Conservation (phyloP, 495 filamentous ascomycete species). For the Apodospora peruviana region DNA sequence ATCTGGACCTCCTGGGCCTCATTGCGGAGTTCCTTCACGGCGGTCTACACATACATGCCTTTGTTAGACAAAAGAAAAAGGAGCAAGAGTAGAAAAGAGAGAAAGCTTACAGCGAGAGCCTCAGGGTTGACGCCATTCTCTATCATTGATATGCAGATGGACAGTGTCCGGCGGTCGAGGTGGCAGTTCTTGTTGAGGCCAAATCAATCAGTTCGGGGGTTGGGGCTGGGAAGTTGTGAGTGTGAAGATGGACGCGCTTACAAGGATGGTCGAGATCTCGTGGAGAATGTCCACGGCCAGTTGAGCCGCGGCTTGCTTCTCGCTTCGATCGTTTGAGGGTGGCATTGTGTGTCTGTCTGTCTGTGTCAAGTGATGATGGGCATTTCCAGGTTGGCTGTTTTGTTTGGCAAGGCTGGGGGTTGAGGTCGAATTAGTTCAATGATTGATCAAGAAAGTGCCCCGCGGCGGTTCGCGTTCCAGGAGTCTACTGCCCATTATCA, state of each 20-base stretch:
- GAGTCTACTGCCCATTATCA: not conserved
- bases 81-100: not conserved
- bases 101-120: constrained; percentile 72
- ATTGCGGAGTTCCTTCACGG: constrained; percentile 67
- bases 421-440: no score
- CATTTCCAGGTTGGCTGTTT: not conserved
- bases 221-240: no score
- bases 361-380: no score
- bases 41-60: constrained; percentile 42
- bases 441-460: no score
- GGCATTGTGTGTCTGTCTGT: constrained; percentile 11
- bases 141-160: constrained; percentile 90
- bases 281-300: constrained; percentile 94
- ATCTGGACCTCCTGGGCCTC: constrained; percentile 46
- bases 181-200: constrained; percentile 52
- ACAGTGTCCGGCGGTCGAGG: constrained; percentile 82
- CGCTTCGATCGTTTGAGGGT: constrained; percentile 44
- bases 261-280: constrained; percentile 86
- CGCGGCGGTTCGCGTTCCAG: not conserved
- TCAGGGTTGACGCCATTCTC: constrained; percentile 98
- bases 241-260: constrained; percentile 28
- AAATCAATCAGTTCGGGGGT: not conserved
- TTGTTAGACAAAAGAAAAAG: not conserved
- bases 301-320: constrained; percentile 85
- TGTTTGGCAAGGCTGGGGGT: not conserved